These are phyloP conservation scores for Annulohypoxylon nitens DNA, from an alignment of 495 filamentous ascomycete genomes.

Conservation along the genomic window DNA sequence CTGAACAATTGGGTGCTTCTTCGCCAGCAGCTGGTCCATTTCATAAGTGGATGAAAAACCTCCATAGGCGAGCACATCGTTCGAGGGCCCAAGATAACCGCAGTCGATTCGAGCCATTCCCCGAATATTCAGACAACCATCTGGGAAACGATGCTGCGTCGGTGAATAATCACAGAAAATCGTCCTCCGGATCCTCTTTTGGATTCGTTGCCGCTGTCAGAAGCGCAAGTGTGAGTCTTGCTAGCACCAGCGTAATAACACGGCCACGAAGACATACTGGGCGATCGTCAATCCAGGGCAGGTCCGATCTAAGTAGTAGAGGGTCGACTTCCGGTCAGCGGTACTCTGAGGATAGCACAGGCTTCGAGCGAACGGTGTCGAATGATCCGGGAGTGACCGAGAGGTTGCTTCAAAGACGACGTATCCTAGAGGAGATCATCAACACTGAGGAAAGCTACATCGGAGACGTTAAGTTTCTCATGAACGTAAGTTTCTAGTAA, in stretches of 20 bases:
- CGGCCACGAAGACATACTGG: slow-evolving; percentile 68
- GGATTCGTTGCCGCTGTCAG: slow-evolving; percentile 80
- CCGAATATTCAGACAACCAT: slow-evolving; percentile 58
- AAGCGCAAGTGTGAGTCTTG: slow-evolving; percentile 79
- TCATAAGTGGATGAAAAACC: slow-evolving; percentile 69
- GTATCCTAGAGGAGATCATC: slow-evolving; percentile 85
- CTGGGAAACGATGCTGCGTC: slow-evolving; percentile 49
- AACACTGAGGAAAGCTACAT: slow-evolving; percentile 90
- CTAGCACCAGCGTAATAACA: slow-evolving; percentile 73
- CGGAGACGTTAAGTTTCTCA: slow-evolving; percentile 84
- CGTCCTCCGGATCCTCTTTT: slow-evolving; percentile 78
- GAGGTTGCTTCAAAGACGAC: slow-evolving; percentile 78
- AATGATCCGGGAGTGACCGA: slow-evolving; percentile 78
- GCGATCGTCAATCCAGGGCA: slow-evolving; percentile 67
- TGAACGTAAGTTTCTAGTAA: slow-evolving; percentile 71
- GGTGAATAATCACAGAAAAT: slow-evolving; percentile 64
- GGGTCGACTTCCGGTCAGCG: slow-evolving; percentile 70
- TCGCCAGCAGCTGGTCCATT: slow-evolving; percentile 57
- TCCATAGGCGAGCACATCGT: slow-evolving; percentile 64
- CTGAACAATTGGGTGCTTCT: slow-evolving; percentile 25
- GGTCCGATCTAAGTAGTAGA: slow-evolving; percentile 72
- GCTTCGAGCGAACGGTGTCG: slow-evolving; percentile 63
- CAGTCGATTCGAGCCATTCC: slow-evolving; percentile 61
- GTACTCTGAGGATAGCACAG: slow-evolving; percentile 75
- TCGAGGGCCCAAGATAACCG: slow-evolving; percentile 44